Conservation (phyloP, 2,329 filamentous ascomycete species). For the Fusarium paranaense region DNA sequence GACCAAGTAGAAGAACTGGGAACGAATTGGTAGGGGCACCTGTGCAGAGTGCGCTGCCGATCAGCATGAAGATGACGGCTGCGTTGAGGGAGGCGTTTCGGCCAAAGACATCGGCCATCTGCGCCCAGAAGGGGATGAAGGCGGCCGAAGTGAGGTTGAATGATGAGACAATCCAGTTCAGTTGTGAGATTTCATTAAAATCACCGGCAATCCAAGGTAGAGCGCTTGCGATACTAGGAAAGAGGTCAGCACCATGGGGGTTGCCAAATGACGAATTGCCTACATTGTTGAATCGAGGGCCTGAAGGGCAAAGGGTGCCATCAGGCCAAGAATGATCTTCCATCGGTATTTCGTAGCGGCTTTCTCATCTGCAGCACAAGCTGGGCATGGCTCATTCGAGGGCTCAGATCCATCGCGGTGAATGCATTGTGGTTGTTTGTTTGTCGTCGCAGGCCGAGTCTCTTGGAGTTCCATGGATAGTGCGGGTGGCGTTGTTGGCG, state of each 20-base stretch:
- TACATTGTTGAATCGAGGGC: constrained; percentile 73
- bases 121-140: constrained; percentile 75
- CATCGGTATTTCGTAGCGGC: constrained; percentile 59
- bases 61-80: constrained; percentile 66
- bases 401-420: constrained; percentile 34
- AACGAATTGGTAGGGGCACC: constrained; percentile 66
- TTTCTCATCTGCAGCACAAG: constrained; percentile 50
- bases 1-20: constrained; percentile 70
- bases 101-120: constrained; percentile 74
- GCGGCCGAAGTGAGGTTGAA: constrained; percentile 76
- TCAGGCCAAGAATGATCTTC: constrained; percentile 69
- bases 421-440: constrained; percentile 29
- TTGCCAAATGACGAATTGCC: constrained; percentile 1
- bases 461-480: not conserved
- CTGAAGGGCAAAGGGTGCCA: constrained; percentile 71
- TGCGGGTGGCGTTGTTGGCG: not conserved
- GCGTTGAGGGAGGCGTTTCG: constrained; percentile 69
- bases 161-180: constrained; percentile 77
- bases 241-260: constrained; percentile 1
- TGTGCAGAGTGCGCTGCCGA: constrained; percentile 72
- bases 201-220: constrained; percentile 70
- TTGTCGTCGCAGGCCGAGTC: constrained; percentile 1
- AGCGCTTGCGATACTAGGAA: constrained; percentile 50
- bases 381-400: constrained; percentile 38
- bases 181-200: constrained; percentile 68